Evolutionary conservation across 2,329 filamentous ascomycete genomes (phyloP).

Genomic region (Ophiostoma piceae): DNA sequence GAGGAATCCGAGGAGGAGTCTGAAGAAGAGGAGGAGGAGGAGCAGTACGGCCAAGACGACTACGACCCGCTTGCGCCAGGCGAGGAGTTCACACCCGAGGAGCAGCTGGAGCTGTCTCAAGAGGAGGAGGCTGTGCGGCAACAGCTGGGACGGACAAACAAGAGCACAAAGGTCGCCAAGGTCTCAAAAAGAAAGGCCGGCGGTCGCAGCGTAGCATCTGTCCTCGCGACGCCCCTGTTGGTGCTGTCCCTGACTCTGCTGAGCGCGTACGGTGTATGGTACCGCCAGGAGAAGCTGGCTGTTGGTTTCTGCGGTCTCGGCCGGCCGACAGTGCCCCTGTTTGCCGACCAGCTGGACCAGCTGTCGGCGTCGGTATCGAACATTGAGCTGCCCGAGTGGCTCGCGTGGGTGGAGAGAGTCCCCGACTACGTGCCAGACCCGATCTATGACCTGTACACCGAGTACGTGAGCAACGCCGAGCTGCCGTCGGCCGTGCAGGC

Average conservation of each 20-base stretch:
- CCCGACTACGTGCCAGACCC: constrained; percentile 42
- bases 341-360: constrained; percentile 34
- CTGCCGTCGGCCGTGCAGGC: constrained; percentile 69
- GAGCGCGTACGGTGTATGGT: constrained; percentile 72
- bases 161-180: constrained; percentile 41
- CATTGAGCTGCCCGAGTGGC: constrained; percentile 10
- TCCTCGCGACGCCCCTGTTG: constrained; percentile 60
- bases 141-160: constrained; percentile 27
- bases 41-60: constrained; percentile 12
- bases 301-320: constrained; percentile 92
- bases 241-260: constrained; percentile 66
- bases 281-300: constrained; percentile 90
- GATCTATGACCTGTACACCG: constrained; percentile 34
- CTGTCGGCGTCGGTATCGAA: constrained; percentile 31
- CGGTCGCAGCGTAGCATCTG: constrained; percentile 33
- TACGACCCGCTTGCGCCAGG: constrained; percentile 55
- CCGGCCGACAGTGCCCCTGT: constrained; percentile 49
- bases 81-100: constrained; percentile 93
- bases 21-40: background rate
- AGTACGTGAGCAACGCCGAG: constrained; percentile 39
- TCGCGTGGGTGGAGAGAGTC: constrained; percentile 10
- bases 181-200: constrained; percentile 27
- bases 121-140: constrained; percentile 50
- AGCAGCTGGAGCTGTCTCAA: constrained; percentile 71
- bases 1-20: constrained; percentile 12